Evolutionary conservation across 331 rosid genomes (phyloP).

Genomic region (Arachis monticola): DNA sequence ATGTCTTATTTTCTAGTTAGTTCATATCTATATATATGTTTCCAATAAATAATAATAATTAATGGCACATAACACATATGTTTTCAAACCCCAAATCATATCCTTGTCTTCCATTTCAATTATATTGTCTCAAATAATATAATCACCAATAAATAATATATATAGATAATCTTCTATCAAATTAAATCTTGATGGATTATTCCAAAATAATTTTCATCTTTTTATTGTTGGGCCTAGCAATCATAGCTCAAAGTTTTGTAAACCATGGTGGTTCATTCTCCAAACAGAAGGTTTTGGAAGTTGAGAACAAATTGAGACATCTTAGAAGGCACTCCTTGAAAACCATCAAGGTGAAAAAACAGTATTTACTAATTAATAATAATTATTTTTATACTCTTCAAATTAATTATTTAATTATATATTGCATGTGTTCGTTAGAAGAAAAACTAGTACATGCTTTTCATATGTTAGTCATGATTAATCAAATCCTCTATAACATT

Average conservation of each 20-base stretch:
- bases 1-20: conserved; percentile 4
- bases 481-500: too few relatives aligned
- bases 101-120: conserved; percentile 27
- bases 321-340: conserved; percentile 57
- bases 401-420: too few relatives aligned
- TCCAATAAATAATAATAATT: not conserved
- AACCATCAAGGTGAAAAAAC: conserved; percentile 53
- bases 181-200: conserved; percentile 21
- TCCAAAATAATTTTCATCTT: conserved; percentile 36
- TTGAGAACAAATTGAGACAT: conserved; percentile 52
- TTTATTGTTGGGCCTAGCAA: conserved; percentile 31
- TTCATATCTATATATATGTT: not conserved
- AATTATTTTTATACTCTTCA: not conserved
- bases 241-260: conserved; percentile 32
- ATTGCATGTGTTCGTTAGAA: not conserved
- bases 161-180: not conserved
- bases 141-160: not conserved
- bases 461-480: too few relatives aligned
- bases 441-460: too few relatives aligned
- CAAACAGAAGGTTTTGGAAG: conserved; percentile 49
- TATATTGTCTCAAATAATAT: not conserved
- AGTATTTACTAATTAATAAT: not conserved
- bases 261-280: conserved; percentile 40
- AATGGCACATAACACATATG: not conserved
- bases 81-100: conserved; percentile 1